Evolutionary conservation across 352 stramenopile genomes (phyloP).

Genomic region (Pythium utonaiense): DNA sequence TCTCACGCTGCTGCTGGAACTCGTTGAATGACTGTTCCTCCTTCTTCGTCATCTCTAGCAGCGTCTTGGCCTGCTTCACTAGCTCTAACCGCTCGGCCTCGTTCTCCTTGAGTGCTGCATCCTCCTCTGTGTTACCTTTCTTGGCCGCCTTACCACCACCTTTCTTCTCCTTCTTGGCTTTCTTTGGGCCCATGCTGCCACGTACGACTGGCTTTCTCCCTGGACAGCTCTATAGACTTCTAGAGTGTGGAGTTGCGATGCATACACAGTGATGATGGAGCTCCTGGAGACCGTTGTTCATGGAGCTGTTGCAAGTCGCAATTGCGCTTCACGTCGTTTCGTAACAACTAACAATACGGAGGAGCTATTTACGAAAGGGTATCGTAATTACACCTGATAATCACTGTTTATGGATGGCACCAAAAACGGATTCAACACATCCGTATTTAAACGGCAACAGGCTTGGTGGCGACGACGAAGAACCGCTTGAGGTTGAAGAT

Average conservation of each 20-base stretch:
- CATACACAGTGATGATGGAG: not conserved
- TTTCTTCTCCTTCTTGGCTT: constrained; percentile 66
- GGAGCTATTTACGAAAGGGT: not conserved
- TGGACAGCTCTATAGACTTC: not conserved
- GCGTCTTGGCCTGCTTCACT: constrained; percentile 70
- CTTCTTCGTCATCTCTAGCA: constrained; percentile 78
- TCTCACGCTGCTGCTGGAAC: constrained; percentile 94
- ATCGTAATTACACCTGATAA: not conserved
- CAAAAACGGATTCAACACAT: constrained; percentile 4
- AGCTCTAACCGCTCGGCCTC: constrained; percentile 70
- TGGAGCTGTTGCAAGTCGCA: not conserved
- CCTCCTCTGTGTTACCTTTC: constrained; percentile 55
- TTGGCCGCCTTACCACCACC: constrained; percentile 35
- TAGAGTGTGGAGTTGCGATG: not conserved
- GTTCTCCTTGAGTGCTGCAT: constrained; percentile 54
- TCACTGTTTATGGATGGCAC: not conserved
- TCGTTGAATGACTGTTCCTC: constrained; percentile 94
- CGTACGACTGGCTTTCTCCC: not conserved
- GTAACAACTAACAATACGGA: constrained; percentile 14
- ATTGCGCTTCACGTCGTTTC: constrained; percentile 22
- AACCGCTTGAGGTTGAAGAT: constrained; percentile 73
- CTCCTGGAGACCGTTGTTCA: not conserved
- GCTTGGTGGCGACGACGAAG: constrained; percentile 54
- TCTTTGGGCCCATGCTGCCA: constrained; percentile 57
- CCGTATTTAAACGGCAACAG: constrained; percentile 13